A percentile compares a stretch with the other conserved stretches of the same genome.
Evolutionary conservation across 139 green algal species (phyloP).

Genomic region (Chlorella sp.): DNA sequence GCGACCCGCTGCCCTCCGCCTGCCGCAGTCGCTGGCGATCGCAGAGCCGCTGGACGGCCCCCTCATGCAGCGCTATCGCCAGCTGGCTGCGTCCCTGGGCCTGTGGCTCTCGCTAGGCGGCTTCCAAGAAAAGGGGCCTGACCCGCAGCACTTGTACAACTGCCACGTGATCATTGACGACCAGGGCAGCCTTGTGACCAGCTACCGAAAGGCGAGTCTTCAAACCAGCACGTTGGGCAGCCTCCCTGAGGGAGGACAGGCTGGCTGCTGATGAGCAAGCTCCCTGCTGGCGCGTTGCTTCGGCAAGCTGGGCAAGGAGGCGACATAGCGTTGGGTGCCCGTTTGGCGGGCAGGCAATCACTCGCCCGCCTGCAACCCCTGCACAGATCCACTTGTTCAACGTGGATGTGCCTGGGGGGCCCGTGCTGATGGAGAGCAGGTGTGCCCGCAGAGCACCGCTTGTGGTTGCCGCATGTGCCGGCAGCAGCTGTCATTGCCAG

Average conservation of each 20-base stretch:
- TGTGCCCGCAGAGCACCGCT: too few species aligned
- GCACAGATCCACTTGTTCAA: slow-evolving; percentile 90
- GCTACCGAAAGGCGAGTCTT: slow-evolving; percentile 67
- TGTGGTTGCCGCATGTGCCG: too few species aligned
- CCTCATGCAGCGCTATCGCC: slow-evolving; percentile 74
- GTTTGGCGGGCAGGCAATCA: too few species aligned
- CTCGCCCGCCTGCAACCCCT: too few species aligned
- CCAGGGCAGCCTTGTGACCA: slow-evolving; percentile 52
- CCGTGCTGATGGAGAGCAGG: slow-evolving; percentile 85
- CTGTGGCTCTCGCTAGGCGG: slow-evolving; percentile 96
- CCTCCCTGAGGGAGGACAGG: too few species aligned
- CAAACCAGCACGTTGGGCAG: too few species aligned
- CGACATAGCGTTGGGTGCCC: too few species aligned
- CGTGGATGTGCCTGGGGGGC: slow-evolving; percentile 87
- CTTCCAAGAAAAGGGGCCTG: slow-evolving; percentile 78
- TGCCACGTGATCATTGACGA: slow-evolving; percentile 85
- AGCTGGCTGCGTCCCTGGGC: slow-evolving; percentile 67
- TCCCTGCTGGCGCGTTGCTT: too few species aligned
- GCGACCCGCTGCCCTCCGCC: neutral
- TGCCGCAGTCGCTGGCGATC: slow-evolving; percentile 66
- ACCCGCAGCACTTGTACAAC: slow-evolving; percentile 84
- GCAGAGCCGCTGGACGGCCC: slow-evolving; percentile 82
- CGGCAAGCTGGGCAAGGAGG: too few species aligned
- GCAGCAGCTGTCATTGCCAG: slow-evolving; percentile 44
- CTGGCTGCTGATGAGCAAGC: too few species aligned